Evolutionary conservation across 768 basidiomycete genomes (phyloP).

Genomic region (Amanita fuliginea): DNA sequence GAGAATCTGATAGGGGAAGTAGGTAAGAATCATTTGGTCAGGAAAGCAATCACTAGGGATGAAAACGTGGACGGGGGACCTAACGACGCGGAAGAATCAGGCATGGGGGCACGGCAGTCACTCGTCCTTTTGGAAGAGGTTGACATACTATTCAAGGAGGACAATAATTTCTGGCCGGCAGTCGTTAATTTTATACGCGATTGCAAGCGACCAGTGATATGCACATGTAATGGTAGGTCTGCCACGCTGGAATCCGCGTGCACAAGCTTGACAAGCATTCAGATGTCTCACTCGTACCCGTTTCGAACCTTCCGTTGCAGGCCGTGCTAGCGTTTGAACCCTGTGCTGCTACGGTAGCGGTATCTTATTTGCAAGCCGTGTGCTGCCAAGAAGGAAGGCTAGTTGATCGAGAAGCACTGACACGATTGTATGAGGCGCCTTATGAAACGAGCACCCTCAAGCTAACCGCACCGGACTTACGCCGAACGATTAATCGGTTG

Average conservation of each 20-base stretch:
- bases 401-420: slow-evolving; percentile 30
- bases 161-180: slow-evolving; percentile 76
- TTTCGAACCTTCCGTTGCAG: slow-evolving; percentile 68
- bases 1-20: slow-evolving; percentile 83
- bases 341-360: slow-evolving; percentile 40
- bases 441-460: slow-evolving; percentile 14
- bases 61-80: not conserved
- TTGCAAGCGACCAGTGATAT: slow-evolving; percentile 79
- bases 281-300: slow-evolving; percentile 71
- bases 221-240: slow-evolving; percentile 87
- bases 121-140: slow-evolving; percentile 91
- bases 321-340: slow-evolving; percentile 54
- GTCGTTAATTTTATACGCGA: slow-evolving; percentile 73
- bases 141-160: slow-evolving; percentile 85
- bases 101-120: slow-evolving; percentile 56
- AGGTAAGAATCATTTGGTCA: slow-evolving; percentile 83
- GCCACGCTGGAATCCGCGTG: slow-evolving; percentile 5
- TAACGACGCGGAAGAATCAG: slow-evolving; percentile 9
- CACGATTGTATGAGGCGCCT: slow-evolving; percentile 32
- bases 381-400: slow-evolving; percentile 44
- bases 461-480: slow-evolving; percentile 41
- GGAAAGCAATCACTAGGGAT: slow-evolving; percentile 15
- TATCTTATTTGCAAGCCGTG: slow-evolving; percentile 59
- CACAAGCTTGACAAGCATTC: slow-evolving; percentile 6
- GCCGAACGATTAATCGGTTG: slow-evolving; percentile 50